Evolutionary conservation across 495 filamentous ascomycete species (phyloP).

Genomic region (Haplographium delicatum): DNA sequence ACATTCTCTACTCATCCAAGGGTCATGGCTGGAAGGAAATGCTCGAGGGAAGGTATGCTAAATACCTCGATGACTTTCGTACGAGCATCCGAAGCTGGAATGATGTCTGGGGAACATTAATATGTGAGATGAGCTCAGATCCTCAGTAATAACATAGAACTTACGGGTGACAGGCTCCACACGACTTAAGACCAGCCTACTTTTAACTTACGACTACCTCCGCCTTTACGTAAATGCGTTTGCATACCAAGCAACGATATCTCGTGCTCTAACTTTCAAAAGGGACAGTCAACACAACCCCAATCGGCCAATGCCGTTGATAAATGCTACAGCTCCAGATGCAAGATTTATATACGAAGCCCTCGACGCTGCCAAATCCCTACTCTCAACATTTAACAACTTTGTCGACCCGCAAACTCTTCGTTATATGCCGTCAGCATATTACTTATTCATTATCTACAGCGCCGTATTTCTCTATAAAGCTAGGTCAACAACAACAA

Average conservation of each 20-base stretch:
- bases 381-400: constrained; percentile 51
- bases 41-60: constrained; percentile 60
- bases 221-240: constrained; percentile 63
- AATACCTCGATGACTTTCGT: constrained; percentile 52
- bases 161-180: constrained; percentile 39
- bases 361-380: constrained; percentile 56
- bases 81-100: constrained; percentile 59
- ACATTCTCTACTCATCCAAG: constrained; percentile 60
- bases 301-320: constrained; percentile 21
- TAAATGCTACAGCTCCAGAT: constrained; percentile 48
- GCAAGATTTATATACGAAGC: constrained; percentile 60
- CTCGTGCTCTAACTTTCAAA: constrained; percentile 44
- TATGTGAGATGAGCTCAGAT: constrained; percentile 34
- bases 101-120: constrained; percentile 54
- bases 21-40: constrained; percentile 60
- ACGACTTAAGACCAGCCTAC: constrained; percentile 50
- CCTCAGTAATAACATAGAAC: too few relatives aligned
- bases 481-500: constrained; percentile 24
- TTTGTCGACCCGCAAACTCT: constrained; percentile 49
- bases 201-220: constrained; percentile 60
- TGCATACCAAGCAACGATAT: constrained; percentile 61
- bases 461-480: constrained; percentile 28
- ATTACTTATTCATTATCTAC: constrained; percentile 48
- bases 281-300: constrained; percentile 43
- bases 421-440: constrained; percentile 55